Percentiles rank a stretch among this genome's conserved stretches.
Conservation (phyloP, 106 monocot genomes). For the Phalaenopsis equestris region DNA sequence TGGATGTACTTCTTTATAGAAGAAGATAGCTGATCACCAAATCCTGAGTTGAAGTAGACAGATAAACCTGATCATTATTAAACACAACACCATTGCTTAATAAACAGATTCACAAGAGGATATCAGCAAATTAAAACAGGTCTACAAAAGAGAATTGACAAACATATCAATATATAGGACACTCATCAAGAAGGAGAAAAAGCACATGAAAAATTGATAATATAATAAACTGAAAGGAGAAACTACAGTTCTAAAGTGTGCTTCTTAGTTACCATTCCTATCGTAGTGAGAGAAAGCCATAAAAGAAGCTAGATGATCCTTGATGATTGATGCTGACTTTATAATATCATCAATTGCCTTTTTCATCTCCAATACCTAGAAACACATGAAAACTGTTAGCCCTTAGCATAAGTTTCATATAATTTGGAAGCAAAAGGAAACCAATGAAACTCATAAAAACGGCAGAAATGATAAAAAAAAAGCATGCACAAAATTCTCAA, state of each 20-base stretch:
- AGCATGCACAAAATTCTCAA: background rate
- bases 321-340: slow-evolving; percentile 52
- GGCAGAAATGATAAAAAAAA: background rate
- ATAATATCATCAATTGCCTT: slow-evolving; percentile 68
- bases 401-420: background rate
- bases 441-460: background rate
- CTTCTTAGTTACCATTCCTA: slow-evolving; percentile 56
- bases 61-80: slow-evolving; percentile 46
- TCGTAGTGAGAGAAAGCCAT: slow-evolving; percentile 50
- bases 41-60: slow-evolving; percentile 64
- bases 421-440: background rate
- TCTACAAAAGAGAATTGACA: background rate
- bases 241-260: background rate
- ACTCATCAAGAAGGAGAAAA: background rate
- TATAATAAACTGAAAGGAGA: background rate
- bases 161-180: background rate
- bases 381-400: background rate
- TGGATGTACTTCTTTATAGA: slow-evolving; percentile 66
- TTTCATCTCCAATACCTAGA: slow-evolving; percentile 68
- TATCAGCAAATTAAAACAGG: background rate
- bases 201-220: background rate
- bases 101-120: background rate
- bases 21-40: slow-evolving; percentile 58
- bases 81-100: background rate
- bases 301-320: slow-evolving; percentile 70